Conservation (phyloP, 2,329 filamentous ascomycete genomes). For the Fonsecaea nubica region DNA sequence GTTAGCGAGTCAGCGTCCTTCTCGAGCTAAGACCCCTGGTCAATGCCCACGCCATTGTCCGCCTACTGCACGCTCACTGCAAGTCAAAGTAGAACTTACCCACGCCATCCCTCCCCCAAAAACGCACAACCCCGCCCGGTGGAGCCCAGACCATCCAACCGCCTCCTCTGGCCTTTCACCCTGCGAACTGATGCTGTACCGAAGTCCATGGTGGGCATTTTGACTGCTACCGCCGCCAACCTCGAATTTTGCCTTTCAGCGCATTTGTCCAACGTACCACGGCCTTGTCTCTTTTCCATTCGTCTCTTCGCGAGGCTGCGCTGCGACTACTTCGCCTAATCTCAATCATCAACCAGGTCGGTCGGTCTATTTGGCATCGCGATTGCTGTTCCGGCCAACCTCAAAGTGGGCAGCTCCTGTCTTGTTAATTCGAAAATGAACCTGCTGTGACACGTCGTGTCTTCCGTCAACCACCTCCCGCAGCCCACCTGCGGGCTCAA, state of each 20-base stretch:
- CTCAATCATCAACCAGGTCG: background rate
- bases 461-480: slow-evolving; percentile 25
- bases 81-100: slow-evolving; percentile 18
- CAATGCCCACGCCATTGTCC: slow-evolving; percentile 22
- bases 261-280: slow-evolving; percentile 2
- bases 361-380: background rate
- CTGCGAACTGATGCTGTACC: slow-evolving; percentile 1
- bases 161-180: slow-evolving; percentile 5
- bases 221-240: slow-evolving; percentile 23
- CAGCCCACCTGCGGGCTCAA: slow-evolving; percentile 39
- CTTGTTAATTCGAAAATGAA: slow-evolving; percentile 24
- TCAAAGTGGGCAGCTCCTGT: slow-evolving; percentile 7
- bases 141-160: slow-evolving; percentile 5
- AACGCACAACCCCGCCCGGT: slow-evolving; percentile 29
- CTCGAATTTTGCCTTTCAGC: slow-evolving; percentile 29
- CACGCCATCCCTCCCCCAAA: slow-evolving; percentile 26
- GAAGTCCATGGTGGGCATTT: background rate
- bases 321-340: background rate
- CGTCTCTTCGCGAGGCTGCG: slow-evolving; percentile 28
- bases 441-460: slow-evolving; percentile 30
- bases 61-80: slow-evolving; percentile 27
- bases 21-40: slow-evolving; percentile 13
- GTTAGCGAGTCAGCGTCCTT: slow-evolving; percentile 3
- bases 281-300: slow-evolving; percentile 22
- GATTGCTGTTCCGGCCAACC: slow-evolving; percentile 1